Percentiles rank a stretch among this genome's conserved stretches.
Evolutionary conservation across 768 basidiomycete genomes (phyloP).

Genomic region (Pleurotus salmoneostramineus): DNA sequence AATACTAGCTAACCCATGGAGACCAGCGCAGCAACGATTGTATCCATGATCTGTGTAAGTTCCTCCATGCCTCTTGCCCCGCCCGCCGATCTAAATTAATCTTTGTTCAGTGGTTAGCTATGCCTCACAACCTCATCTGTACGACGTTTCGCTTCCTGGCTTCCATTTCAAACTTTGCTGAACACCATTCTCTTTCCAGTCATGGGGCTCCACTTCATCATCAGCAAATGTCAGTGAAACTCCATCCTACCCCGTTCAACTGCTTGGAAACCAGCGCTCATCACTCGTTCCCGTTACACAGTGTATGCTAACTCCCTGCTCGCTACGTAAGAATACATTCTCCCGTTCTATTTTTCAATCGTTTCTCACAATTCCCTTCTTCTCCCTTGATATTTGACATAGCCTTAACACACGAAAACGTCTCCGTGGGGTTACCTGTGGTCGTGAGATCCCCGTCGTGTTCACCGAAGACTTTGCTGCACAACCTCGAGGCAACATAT

Average conservation of each 20-base stretch:
- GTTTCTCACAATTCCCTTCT: neutral
- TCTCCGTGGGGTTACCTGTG: slow-evolving; percentile 11
- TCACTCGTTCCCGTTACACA: slow-evolving; percentile 10
- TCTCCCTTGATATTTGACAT: neutral
- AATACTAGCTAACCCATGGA: neutral
- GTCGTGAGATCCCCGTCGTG: slow-evolving; percentile 3
- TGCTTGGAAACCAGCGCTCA: too few species aligned
- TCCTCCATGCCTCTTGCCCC: neutral
- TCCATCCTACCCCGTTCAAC: too few species aligned
- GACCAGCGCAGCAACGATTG: slow-evolving; percentile 34
- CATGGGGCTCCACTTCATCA: slow-evolving; percentile 51
- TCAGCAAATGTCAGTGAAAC: slow-evolving; percentile 54
- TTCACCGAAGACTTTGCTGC: slow-evolving; percentile 6
- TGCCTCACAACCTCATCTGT: slow-evolving; percentile 42
- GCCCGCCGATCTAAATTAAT: neutral
- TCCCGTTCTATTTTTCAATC: neutral
- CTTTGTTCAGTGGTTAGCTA: slow-evolving; percentile 36
- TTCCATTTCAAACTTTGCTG: neutral
- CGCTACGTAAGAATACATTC: slow-evolving; percentile 33
- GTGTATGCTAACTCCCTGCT: slow-evolving; percentile 51
- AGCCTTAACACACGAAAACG: slow-evolving; percentile 35
- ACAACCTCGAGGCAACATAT: neutral
- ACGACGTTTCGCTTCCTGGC: neutral
- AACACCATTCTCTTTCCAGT: slow-evolving; percentile 13
- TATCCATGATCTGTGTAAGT: slow-evolving; percentile 45